Base-by-base conservation (phyloP, 345 rosid genomes). In the Pugionium dolabratum region DNA sequence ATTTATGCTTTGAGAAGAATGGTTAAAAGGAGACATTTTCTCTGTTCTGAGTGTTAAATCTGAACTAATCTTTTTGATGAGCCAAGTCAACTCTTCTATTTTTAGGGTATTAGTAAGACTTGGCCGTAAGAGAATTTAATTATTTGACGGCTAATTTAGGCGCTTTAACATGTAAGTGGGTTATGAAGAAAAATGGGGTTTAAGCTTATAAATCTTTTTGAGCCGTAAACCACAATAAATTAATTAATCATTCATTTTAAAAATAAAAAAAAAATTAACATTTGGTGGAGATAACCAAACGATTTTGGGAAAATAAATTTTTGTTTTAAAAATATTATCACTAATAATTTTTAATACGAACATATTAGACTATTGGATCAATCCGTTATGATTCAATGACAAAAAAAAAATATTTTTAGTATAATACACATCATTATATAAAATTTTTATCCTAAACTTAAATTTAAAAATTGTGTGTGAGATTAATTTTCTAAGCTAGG, bases 21-120 rank as follows among this genome's bases (percentile, higher is more conserved):
- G 59, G 52, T 70, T 45, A 63, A 55, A 49, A 49, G 42, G 60
- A 64, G 76, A 34, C 11, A 65, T 72, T 72, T 42, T 49, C 54
- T 64, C 64, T 40, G 55, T 18, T 46, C 39, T 63, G 31, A 42
- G 46, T 61, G 32, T n/a, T 71, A 37, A 45, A 40, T 31, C 58
- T 55, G 64, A 63, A 71, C 39, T 71, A 72, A 43, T 64, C 66
- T 30, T 18, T 34, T 29, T 29, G 41, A 43, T 57, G 59, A 72
- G 71, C 76, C 28, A 50, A 65, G 71, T 72, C 76, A 43, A 54
- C 65, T 65, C 40, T 65, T 43, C 76, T 72, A 65, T 72, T 65
- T 50, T 72, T 51, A 44, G 70, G 9, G 61, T 72, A 40, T 18
- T 65, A 51, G 35, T 18, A 64, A 72, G 71, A 51, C 66, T 72